Conservation (phyloP, 805 yeast species). For the Candida nonsorbophila region DNA sequence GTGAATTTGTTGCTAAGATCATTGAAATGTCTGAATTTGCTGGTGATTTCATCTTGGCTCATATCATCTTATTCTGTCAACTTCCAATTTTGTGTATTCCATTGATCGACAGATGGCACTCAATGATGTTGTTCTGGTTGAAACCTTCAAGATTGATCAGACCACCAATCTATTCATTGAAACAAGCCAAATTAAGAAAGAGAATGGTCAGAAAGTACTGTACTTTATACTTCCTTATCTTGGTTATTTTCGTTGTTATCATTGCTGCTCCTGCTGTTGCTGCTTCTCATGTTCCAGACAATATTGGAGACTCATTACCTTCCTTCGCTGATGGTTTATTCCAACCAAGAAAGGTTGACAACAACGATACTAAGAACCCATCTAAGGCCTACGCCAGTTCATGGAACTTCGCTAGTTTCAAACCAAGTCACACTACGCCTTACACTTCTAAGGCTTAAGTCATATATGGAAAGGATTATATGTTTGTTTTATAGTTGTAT, state of each 20-base stretch:
- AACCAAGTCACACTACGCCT: constrained; percentile 47
- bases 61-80: constrained; percentile 79
- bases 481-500: constrained; percentile 4
- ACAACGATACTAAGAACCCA: constrained; percentile 74
- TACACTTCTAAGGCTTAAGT: constrained; percentile 52
- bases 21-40: constrained; percentile 94
- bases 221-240: constrained; percentile 65
- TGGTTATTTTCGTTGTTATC: constrained; percentile 66
- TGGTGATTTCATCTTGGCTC: constrained; percentile 94
- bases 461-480: background rate
- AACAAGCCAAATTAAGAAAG: constrained; percentile 93
- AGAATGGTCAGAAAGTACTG: constrained; percentile 96
- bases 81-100: constrained; percentile 85
- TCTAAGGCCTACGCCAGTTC: constrained; percentile 39
- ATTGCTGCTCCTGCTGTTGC: constrained; percentile 93
- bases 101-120: constrained; percentile 93
- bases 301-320: constrained; percentile 22
- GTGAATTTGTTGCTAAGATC: constrained; percentile 92
- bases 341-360: constrained; percentile 80
- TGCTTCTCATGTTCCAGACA: constrained; percentile 44
- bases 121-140: constrained; percentile 98
- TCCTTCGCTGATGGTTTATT: constrained; percentile 52
- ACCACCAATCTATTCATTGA: constrained; percentile 95
- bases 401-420: constrained; percentile 21
- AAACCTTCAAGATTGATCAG: constrained; percentile 94